These are phyloP conservation scores for Trichoderma sp. DNA, from an alignment of 2,329 filamentous ascomycete genomes.

Conservation along the genomic window DNA sequence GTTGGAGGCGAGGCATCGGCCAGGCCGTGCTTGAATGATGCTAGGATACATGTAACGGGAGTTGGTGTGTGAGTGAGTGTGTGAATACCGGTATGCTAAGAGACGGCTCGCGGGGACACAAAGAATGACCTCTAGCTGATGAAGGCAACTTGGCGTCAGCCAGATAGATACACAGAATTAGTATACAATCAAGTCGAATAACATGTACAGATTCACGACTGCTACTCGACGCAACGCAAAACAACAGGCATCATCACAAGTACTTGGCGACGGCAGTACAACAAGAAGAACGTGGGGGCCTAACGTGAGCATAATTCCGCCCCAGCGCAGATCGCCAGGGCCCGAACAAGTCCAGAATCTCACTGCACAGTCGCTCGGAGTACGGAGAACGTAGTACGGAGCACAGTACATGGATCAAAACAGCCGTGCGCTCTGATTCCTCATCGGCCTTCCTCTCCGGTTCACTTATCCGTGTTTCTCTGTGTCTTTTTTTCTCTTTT, in stretches of 20 bases:
- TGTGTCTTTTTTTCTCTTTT: neutral
- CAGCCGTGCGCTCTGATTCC: neutral
- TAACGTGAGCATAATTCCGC: neutral
- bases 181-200: neutral
- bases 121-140: neutral
- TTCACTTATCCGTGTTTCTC: neutral
- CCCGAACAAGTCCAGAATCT: slow-evolving; percentile 4
- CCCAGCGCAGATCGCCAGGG: slow-evolving; percentile 11
- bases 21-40: slow-evolving; percentile 4
- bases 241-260: neutral
- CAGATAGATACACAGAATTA: neutral
- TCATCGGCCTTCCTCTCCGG: slow-evolving; percentile 2
- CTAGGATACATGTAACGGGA: neutral
- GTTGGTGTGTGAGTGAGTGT: neutral
- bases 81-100: neutral
- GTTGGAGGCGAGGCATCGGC: slow-evolving; percentile 11
- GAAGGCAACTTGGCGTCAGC: neutral
- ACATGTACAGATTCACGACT: neutral
- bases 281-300: neutral
- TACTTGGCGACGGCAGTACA: neutral
- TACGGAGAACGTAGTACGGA: neutral
- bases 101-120: neutral
- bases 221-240: neutral
- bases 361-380: neutral
- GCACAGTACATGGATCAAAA: neutral